Base-by-base conservation (phyloP, 805 yeast species). In the Candida xiaguanensis region DNA sequence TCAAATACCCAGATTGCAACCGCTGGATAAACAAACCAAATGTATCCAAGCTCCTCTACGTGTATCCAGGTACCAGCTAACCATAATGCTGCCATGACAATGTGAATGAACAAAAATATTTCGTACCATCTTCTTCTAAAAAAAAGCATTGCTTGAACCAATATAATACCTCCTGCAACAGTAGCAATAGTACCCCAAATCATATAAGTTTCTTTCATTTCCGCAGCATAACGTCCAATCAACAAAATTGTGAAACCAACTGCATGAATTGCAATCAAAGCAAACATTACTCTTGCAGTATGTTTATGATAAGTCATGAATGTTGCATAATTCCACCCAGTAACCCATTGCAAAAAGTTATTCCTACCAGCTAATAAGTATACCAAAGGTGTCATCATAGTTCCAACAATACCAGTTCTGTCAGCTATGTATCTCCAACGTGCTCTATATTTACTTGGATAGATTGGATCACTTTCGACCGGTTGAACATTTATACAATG, bases 1-100 rank as follows among this genome's bases (percentile, higher is more conserved):
- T 88, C 95, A 47, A 78, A 68, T 2, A 65, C 71, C 95, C 95
- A 88, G 6, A 87, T 66, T 0, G 77, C 81, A 43, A 77, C 70
- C 7, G 80, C 52, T 4, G 78, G 73, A 41, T 75, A 78, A 43
- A 56, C 51, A n/a, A 61, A 74, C 57, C 64, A 56, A 24, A 53
- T 77, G 83, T 6, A 61, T 34, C 62, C 73, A 72, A 2, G 77
- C 72, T 2, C 75, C 77, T 69, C 50, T 63, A 65, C 78, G 12
- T 56, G 53, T 11, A 75, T 50, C 41, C 74, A 75, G 3, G 62
- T 45, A 4, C 69, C 58, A 3, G 79, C 88, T 33, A 82, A 52
- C 1, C 51, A 64, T 40, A 41, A 58, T 36, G 35, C 70, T 40
- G 65, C 76, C 63, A 46, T 49, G 52, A 72, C 41, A 36, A 82